Base-by-base conservation (phyloP, 1,284 basidiomycete species). In the Volvariella surrecta region DNA sequence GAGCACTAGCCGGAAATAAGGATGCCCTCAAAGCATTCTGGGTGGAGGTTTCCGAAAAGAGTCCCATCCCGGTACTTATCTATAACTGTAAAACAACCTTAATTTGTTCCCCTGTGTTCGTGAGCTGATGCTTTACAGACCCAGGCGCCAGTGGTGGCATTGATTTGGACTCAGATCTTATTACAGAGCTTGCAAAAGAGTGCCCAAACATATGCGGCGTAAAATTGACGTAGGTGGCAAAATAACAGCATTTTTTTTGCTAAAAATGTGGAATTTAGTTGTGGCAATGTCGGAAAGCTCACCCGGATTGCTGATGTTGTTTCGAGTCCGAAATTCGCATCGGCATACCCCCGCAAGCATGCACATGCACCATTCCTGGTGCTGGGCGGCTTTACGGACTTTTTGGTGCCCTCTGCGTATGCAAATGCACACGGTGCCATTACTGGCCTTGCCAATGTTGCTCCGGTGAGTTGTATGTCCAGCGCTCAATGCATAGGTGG, bases 231-330 rank as follows among this genome's bases (percentile, higher is more conserved):
- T 86, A 60, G 37, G 82, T 73, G 45, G 32, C 10, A 15, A 17
- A 22, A 11, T 35, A 22, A 22, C 41, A 39, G 16, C n/a, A 32
- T 19, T 16, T 37, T 42, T 32, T 39, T 7, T 13, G 22, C 32
- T 6, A 31, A 50, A 39, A 34, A 37, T 22, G 3, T 10, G 39
- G 21, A 39, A 34, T 38, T 24, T 54, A 89, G 87, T 21, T 94
- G 91, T 56, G 89, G 88, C 34, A 87, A 86, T 50, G 86, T 95
- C 47, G 91, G 91, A 44, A 95, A 95, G 64, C 73, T 93, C 52
- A 88, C 85, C 18, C 76, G 91, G 45, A 84, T 95, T 51, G 79
- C 82, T 37, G 79, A 78, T 22, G 70, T 72, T 3, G 77, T 89
- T 4, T 73, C 81, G 15, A 63, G 70, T n/a, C 55, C 73, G 2